Percentiles rank a stretch among this genome's conserved stretches.
These are phyloP conservation scores for Suillus tomentosus DNA, from an alignment of 768 basidiomycete genomes.

Conservation along the genomic window DNA sequence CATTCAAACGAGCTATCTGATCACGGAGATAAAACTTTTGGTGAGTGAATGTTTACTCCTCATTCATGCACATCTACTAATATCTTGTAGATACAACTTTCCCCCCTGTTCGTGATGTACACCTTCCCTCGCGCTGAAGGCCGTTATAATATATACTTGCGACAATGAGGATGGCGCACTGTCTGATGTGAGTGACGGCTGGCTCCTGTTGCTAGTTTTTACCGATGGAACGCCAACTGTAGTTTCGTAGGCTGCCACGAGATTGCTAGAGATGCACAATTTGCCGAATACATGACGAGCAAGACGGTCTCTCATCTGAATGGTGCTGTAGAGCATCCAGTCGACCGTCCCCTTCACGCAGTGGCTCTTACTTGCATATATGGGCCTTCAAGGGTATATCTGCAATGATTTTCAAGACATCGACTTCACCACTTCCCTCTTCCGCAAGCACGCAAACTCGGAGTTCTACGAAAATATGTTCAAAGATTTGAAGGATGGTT, in stretches of 20 bases:
- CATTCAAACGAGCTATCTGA: not conserved
- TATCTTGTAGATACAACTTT: not conserved
- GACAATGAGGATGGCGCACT: not conserved
- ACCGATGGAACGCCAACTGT: not conserved
- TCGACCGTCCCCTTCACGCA: not conserved
- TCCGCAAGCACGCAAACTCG: not conserved
- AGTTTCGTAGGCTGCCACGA: not conserved
- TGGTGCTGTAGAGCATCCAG: not conserved
- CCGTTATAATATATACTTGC: not conserved
- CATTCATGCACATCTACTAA: not conserved
- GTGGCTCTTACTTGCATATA: not conserved
- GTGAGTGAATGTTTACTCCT: not conserved
- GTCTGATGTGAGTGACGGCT: not conserved
- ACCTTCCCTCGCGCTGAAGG: not conserved
- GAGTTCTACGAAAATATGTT: not conserved
- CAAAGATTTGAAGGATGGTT: not conserved
- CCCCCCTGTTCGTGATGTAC: not conserved
- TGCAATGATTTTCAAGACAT: not conserved
- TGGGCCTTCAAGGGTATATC: not conserved
- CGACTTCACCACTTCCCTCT: not conserved
- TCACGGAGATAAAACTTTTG: not conserved
- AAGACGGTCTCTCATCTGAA: not conserved
- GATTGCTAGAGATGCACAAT: not conserved
- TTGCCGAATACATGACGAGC: not conserved
- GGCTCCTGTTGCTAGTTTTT: not conserved